Conservation (phyloP, 2,329 filamentous ascomycete species). For the Karstenula rhodostoma region DNA sequence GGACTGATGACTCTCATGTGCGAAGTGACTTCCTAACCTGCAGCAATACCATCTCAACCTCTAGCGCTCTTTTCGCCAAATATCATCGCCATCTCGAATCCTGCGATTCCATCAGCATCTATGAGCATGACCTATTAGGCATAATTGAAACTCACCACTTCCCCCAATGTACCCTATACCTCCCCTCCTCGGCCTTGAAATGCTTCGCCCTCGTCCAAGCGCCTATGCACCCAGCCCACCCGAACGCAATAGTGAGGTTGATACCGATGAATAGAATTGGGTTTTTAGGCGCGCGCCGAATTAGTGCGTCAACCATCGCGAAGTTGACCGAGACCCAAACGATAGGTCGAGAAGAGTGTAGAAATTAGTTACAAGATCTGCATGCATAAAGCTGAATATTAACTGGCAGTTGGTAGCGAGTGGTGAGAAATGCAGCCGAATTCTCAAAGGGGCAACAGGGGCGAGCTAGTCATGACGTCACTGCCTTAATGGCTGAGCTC, state of each 20-base stretch:
- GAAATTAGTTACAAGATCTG: too few species aligned
- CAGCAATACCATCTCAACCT: neutral
- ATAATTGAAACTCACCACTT: neutral
- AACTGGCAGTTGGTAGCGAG: too few species aligned
- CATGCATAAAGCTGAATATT: too few species aligned
- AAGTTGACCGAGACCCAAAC: neutral
- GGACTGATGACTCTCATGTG: neutral
- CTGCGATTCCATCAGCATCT: neutral
- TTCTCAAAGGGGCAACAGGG: too few species aligned
- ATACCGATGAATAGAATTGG: constrained; percentile 3
- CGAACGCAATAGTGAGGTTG: constrained; percentile 4
- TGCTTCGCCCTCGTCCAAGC: constrained; percentile 13
- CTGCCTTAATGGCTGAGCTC: too few species aligned
- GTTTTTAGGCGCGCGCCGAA: constrained; percentile 9
- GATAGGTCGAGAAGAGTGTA: neutral
- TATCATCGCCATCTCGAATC: neutral
- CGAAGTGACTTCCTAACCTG: neutral
- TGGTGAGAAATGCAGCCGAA: too few species aligned
- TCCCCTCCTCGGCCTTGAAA: constrained; percentile 3
- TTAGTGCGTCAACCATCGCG: constrained; percentile 1
- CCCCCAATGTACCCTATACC: constrained; percentile 7
- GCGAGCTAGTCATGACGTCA: too few species aligned
- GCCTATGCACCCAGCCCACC: constrained; percentile 9
- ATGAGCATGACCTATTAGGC: neutral
- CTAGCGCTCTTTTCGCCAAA: neutral